These are phyloP conservation scores for Arachis stenosperma DNA, from an alignment of 306 rosid genomes.

Conservation along the genomic window DNA sequence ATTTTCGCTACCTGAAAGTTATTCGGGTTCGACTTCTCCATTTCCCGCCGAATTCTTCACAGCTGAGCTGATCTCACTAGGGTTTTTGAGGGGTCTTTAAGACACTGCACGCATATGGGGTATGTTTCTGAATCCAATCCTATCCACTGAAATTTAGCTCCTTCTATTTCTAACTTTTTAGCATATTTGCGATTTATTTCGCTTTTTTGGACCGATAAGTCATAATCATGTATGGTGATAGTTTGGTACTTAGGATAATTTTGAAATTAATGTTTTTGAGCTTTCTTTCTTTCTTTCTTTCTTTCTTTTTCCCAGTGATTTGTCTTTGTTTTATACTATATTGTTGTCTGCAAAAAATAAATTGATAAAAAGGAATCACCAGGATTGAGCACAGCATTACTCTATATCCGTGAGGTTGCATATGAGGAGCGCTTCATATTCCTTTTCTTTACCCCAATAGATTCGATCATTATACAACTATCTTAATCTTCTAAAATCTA, in stretches of 20 bases:
- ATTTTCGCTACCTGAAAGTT: background rate
- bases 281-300: background rate
- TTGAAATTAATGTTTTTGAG: background rate
- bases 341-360: background rate
- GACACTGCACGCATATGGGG: constrained; percentile 38
- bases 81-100: constrained; percentile 2
- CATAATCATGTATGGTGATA: background rate
- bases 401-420: constrained; percentile 10
- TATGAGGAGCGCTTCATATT: background rate
- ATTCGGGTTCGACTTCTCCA: background rate
- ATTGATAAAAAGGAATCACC: background rate
- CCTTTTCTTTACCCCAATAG: background rate
- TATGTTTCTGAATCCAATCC: constrained; percentile 32
- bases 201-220: background rate
- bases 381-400: background rate
- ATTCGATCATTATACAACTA: background rate
- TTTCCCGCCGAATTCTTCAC: background rate
- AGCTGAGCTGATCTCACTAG: constrained; percentile 28
- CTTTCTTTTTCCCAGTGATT: background rate
- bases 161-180: background rate
- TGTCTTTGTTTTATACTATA: background rate
- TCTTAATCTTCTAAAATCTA: background rate
- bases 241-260: background rate
- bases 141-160: background rate
- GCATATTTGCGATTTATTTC: background rate